These are phyloP conservation scores for Telopea speciosissima DNA, from an alignment of 177 flowering plant genomes.

Conservation along the genomic window DNA sequence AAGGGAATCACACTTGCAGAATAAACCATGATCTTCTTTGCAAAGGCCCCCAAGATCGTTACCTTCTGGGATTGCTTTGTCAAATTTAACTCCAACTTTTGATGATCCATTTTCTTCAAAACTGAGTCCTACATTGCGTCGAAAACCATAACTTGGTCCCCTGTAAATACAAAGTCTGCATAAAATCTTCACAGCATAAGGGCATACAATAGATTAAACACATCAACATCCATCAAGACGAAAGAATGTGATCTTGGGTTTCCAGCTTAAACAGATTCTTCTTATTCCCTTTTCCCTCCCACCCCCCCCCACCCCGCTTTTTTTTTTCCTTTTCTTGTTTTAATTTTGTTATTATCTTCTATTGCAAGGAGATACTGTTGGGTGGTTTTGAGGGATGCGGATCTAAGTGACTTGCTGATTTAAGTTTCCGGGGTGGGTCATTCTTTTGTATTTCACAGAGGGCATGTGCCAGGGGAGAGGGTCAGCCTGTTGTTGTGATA, in stretches of 20 bases:
- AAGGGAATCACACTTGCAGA: constrained; percentile 59
- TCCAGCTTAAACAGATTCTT: background rate
- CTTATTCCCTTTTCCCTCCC: too few species aligned
- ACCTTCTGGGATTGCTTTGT: constrained; percentile 66
- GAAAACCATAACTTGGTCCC: constrained; percentile 68
- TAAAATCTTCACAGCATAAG: background rate
- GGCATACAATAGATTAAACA: background rate
- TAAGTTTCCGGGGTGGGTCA: too few species aligned
- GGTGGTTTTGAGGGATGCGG: too few species aligned
- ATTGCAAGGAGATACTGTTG: too few species aligned
- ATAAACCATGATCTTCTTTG: constrained; percentile 82
- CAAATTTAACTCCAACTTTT: constrained; percentile 91
- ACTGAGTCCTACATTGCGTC: constrained; percentile 68
- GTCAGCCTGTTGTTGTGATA: too few species aligned
- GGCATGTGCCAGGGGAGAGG: too few species aligned
- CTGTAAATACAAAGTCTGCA: constrained; percentile 22
- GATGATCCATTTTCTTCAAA: constrained; percentile 74
- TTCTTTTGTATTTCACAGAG: too few species aligned
- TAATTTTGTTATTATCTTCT: too few species aligned
- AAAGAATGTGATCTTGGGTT: background rate
- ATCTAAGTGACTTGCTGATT: too few species aligned
- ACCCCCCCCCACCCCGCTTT: too few species aligned
- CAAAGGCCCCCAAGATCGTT: constrained; percentile 82
- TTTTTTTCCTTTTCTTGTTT: too few species aligned
- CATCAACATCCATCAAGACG: background rate